Percentiles rank a stretch among this genome's conserved stretches.
phyloP scores from a whole-genome alignment of 371 early-diverging fungal genomes.

The Zopfochytrium polystomum region DNA sequence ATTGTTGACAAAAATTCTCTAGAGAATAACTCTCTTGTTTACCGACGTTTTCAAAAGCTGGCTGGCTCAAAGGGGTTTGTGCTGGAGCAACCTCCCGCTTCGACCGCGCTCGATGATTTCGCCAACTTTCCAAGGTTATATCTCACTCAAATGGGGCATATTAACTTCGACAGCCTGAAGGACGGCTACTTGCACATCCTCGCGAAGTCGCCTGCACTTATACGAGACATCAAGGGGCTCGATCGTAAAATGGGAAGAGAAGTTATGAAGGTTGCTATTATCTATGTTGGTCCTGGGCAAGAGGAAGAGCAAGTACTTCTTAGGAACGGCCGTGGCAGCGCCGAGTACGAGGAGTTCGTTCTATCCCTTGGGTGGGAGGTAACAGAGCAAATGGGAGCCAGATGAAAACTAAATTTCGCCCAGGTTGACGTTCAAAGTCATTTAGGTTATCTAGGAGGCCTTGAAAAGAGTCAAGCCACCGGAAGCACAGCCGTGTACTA shows the following conservation, averaged over 20 bases:
- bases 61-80: no score
- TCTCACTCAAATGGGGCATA: slow-evolving; percentile 71
- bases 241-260: slow-evolving; percentile 80
- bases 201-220: slow-evolving; percentile 62
- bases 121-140: no score
- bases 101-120: no score
- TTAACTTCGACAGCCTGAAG: slow-evolving; percentile 70
- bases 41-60: no score
- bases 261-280: slow-evolving; percentile 80
- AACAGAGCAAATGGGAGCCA: background rate
- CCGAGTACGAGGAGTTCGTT: slow-evolving; percentile 79
- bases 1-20: no score
- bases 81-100: no score
- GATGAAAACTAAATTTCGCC: slow-evolving; percentile 36
- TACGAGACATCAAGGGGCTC: slow-evolving; percentile 70
- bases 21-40: no score
- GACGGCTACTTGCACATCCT: slow-evolving; percentile 68
- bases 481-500: slow-evolving; percentile 79
- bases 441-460: slow-evolving; percentile 81
- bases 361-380: slow-evolving; percentile 71
- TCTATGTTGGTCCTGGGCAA: slow-evolving; percentile 91
- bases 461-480: slow-evolving; percentile 76
- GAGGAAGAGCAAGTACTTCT: slow-evolving; percentile 83
- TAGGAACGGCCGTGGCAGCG: slow-evolving; percentile 60
- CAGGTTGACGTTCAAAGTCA: slow-evolving; percentile 80